These are phyloP conservation scores for Penicillium paradoxum DNA, from an alignment of 495 filamentous ascomycete genomes.

Conservation along the genomic window DNA sequence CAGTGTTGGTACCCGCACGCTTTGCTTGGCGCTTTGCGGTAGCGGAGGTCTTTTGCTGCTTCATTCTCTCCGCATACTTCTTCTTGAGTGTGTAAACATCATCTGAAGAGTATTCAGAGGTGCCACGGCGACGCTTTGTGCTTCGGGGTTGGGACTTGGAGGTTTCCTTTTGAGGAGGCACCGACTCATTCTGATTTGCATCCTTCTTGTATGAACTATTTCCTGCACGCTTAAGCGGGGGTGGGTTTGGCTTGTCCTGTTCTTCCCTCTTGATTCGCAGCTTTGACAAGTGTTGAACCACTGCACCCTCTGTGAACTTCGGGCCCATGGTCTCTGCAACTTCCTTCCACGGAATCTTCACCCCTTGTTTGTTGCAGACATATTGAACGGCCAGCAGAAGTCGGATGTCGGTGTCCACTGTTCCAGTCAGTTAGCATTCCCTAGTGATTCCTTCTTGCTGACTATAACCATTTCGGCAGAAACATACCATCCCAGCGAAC, in stretches of 20 bases:
- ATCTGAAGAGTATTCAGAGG: background rate
- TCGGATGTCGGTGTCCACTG: slow-evolving; percentile 39
- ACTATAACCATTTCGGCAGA: background rate
- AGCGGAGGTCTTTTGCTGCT: background rate
- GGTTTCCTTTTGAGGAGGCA: background rate
- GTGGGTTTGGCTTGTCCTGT: slow-evolving; percentile 33
- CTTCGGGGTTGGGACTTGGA: background rate
- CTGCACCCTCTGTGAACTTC: slow-evolving; percentile 38
- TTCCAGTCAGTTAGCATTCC: background rate
- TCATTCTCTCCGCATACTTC: background rate
- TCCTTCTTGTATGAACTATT: background rate
- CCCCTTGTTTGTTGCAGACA: slow-evolving; percentile 28
- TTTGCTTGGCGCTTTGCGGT: background rate
- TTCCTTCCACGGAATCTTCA: slow-evolving; percentile 40
- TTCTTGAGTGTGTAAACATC: background rate
- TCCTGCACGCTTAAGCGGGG: slow-evolving; percentile 24
- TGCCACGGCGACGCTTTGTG: background rate
- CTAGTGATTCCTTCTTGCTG: background rate
- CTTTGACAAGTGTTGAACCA: slow-evolving; percentile 47
- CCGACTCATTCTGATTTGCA: background rate
- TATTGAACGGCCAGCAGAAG: slow-evolving; percentile 42
- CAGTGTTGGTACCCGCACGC: background rate
- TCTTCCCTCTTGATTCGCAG: slow-evolving; percentile 31
- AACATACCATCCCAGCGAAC: slow-evolving; percentile 46
- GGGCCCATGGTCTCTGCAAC: slow-evolving; percentile 33